Conservation (phyloP, 441 rosid species). For the Hura crepitans region DNA sequence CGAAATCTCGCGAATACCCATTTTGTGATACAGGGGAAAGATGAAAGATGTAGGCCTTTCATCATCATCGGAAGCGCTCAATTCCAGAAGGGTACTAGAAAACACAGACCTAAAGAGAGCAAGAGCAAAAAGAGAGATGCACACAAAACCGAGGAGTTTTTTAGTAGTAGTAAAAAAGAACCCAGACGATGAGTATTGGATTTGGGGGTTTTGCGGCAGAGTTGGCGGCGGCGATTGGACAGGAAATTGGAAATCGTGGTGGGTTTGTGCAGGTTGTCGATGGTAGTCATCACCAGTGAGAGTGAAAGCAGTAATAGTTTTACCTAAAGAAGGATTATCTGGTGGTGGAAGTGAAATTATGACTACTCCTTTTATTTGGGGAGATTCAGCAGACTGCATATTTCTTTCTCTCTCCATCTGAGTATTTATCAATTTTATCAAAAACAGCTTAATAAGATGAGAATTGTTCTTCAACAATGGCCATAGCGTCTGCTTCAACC, state of each 20-base stretch:
- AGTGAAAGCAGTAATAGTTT: conserved; percentile 82
- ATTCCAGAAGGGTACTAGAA: conserved; percentile 38
- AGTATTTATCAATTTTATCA: neutral
- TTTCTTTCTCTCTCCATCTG: conserved; percentile 1
- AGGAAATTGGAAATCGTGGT: conserved; percentile 23
- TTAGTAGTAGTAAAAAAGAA: conserved; percentile 33
- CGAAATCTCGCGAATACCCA: conserved; percentile 34
- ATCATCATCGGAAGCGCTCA: conserved; percentile 35
- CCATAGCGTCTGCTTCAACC: neutral
- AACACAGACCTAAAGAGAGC: conserved; percentile 40
- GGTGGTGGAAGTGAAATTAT: conserved; percentile 86
- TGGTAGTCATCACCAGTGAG: conserved; percentile 41
- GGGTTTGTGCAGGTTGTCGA: conserved; percentile 24
- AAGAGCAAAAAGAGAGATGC: conserved; percentile 54
- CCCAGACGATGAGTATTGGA: conserved; percentile 30
- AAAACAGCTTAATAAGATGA: neutral
- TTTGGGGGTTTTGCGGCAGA: conserved; percentile 37
- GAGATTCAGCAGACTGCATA: conserved; percentile 51
- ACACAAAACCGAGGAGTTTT: conserved; percentile 43
- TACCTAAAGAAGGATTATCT: conserved; percentile 69
- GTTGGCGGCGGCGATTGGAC: conserved; percentile 20
- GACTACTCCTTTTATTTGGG: conserved; percentile 50
- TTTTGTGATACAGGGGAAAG: conserved; percentile 69
- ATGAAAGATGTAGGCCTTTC: conserved; percentile 42
- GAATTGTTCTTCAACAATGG: neutral